Evolutionary conservation across 805 yeast species (phyloP), one percentile per base, ranked within the genome.

Genomic region (Lachancea quebecensis): DNA sequence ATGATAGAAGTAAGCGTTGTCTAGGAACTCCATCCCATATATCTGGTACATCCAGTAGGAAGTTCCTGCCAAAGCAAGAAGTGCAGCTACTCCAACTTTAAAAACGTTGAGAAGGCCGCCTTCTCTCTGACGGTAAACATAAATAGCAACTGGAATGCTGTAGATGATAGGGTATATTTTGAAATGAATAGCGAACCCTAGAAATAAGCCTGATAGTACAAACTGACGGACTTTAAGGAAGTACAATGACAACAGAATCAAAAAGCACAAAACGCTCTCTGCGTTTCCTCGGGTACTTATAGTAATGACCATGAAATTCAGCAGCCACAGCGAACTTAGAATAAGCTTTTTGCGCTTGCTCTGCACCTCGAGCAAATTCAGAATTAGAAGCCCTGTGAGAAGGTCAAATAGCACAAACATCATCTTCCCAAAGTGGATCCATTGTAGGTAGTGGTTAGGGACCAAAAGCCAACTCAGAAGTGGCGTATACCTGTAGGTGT

Each of bases 401-500:
- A 93, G 56, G 65, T 93, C 98, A 53, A 95, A 79, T 0, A 75
- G 29, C 44, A 89, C 77, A 62, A 93, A 93, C 15, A 91, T 46
- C 5, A 81, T 50, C 61, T 93, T 93, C 1, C 98, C 98, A 56
- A 83, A 85, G 50, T 79, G 63, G 74, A 82, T 52, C 75, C 82
- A 34, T 71, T 48, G 25, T 29, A 53, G 50, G 2, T 75, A 69
- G 27, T 50, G 58, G 39, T 86, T 84, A 0, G 97, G 97, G 1
- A 79, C 60, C 34, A 93, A 66, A 27, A 86, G 49, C 93, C 95
- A 88, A 10, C 96, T 81, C 30, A 93, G 67, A 32, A 93, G 62
- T 10, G 99, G 99, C 0, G 99, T 91, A 58, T 93, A 93, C 38
- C 99, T 69, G 57, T 91, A 93, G 0, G 99, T 93, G 45, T 83